Evolutionary conservation across 2,329 filamentous ascomycete species (phyloP).

Genomic region (Pseudogymnoascus destructans): DNA sequence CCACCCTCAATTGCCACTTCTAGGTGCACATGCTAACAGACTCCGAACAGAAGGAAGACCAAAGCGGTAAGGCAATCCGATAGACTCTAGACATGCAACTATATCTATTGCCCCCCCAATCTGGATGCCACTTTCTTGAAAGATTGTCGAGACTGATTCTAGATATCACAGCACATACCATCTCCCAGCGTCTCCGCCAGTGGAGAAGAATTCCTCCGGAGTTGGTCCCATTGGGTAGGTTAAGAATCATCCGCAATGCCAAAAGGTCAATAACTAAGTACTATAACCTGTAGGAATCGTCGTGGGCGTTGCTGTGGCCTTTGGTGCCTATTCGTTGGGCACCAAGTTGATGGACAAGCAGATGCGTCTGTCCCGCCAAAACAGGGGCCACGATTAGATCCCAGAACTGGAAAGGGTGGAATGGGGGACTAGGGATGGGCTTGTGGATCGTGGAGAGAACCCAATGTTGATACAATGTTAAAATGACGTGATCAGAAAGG

Average conservation of each 20-base stretch:
- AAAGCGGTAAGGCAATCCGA: slow-evolving; percentile 41
- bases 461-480: slow-evolving; percentile 8
- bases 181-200: slow-evolving; percentile 86
- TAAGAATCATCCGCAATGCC: background rate
- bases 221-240: slow-evolving; percentile 84
- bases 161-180: slow-evolving; percentile 63
- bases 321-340: slow-evolving; percentile 67
- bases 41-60: slow-evolving; percentile 46
- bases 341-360: slow-evolving; percentile 88
- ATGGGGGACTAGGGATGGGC: background rate
- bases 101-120: slow-evolving; percentile 1
- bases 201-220: slow-evolving; percentile 86
- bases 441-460: background rate
- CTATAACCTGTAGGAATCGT: slow-evolving; percentile 52
- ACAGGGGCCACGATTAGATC: slow-evolving; percentile 25
- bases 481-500: slow-evolving; percentile 4
- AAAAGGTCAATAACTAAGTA: slow-evolving; percentile 19
- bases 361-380: slow-evolving; percentile 69
- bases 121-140: background rate
- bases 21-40: background rate
- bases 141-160: slow-evolving; percentile 11
- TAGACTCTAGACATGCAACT: slow-evolving; percentile 15
- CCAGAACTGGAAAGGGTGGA: background rate
- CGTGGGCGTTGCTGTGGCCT: slow-evolving; percentile 69
- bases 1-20: slow-evolving; percentile 25